Base-by-base conservation (phyloP, 2,329 filamentous ascomycete species). In the Aureobasidium namibiae region DNA sequence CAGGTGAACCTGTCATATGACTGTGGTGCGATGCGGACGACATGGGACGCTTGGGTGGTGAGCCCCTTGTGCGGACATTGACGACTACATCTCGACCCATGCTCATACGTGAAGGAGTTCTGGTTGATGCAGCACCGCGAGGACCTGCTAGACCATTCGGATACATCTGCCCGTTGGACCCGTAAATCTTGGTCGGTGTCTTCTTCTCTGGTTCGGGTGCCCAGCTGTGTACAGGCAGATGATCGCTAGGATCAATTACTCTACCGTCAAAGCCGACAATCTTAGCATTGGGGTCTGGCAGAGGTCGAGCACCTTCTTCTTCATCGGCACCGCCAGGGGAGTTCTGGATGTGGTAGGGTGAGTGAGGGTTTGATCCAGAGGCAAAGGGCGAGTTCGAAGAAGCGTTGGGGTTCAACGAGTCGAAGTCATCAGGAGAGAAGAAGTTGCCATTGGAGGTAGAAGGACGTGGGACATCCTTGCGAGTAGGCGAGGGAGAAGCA, bases 231-330 rank as follows among this genome's bases (percentile, higher is more conserved):
- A 90, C 82, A 0, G 89, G 89, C 14, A 92, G 77, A 68, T 92
- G 88, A 70, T 92, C 89, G 0, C 87, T 90, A 1, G 89, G 89
- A 67, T 92, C 89, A 59, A 92, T 81, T 66, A 90, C 86, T 59
- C 86, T 80, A 7, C 89, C 89, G 68, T 90, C 87, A 63, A 88
- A 80, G 1, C 84, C 87, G 56, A 91, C 84, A 62, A 92, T 90
- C 67, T 89, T 89, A 9, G 83, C 85, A 56, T 84, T 49, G 24
- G 53, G 38, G 23, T 61, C 44, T 11, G 48, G 56, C 9, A 57
- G 24, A 66, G 6, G 67, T 68, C 5, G 67, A 66, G 2, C 67
- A 61, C 7, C 61, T 54, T 16, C 74, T 45, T 24, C 57, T 29
- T 50, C 42, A 10, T 16, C 39, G 13, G 26, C 34, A 13, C 13